phyloP scores from a whole-genome alignment of 2,329 filamentous ascomycete species.

The Alternaria brassicae region DNA sequence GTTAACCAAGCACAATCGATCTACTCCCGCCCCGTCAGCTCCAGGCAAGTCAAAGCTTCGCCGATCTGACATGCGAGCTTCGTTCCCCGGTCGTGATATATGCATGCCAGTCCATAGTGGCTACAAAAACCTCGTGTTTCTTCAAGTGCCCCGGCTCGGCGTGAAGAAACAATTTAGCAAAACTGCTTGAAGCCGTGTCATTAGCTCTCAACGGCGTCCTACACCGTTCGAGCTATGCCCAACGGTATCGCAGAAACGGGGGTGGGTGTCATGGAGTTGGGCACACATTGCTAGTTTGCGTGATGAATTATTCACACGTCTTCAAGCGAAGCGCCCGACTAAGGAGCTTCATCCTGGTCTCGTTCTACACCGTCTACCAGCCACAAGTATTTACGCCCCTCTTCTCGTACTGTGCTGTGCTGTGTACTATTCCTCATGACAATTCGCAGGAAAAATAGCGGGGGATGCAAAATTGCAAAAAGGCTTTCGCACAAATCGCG shows the following conservation, averaged over 20 bases:
- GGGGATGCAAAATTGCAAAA: conserved; percentile 11
- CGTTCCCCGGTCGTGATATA: conserved; percentile 24
- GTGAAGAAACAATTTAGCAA: conserved; percentile 25
- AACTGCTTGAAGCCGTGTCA: conserved; percentile 10
- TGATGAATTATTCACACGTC: conserved; percentile 26
- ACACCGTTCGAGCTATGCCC: conserved; percentile 17
- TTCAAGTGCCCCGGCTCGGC: conserved; percentile 11
- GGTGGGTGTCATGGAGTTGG: conserved; percentile 15
- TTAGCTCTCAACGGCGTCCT: conserved; percentile 17
- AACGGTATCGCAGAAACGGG: conserved; percentile 18
- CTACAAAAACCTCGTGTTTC: conserved; percentile 21
- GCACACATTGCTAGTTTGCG: conserved; percentile 24
- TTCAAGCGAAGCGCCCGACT: conserved; percentile 41
- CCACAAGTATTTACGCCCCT: conserved; percentile 28
- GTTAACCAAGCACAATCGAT: conserved; percentile 11
- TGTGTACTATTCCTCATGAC: neutral
- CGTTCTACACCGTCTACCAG: conserved; percentile 35
- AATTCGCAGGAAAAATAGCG: conserved; percentile 17
- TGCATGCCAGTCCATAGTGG: conserved; percentile 31
- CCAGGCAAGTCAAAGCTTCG: conserved; percentile 34
- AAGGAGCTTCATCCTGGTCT: conserved; percentile 34
- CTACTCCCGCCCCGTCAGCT: conserved; percentile 16
- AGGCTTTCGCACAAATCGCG: conserved; percentile 17
- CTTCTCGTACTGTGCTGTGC: neutral
- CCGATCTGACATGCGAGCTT: conserved; percentile 34